These are phyloP conservation scores for Angomonas desouzai DNA, from an alignment of 208 protist species.

Conservation along the genomic window DNA sequence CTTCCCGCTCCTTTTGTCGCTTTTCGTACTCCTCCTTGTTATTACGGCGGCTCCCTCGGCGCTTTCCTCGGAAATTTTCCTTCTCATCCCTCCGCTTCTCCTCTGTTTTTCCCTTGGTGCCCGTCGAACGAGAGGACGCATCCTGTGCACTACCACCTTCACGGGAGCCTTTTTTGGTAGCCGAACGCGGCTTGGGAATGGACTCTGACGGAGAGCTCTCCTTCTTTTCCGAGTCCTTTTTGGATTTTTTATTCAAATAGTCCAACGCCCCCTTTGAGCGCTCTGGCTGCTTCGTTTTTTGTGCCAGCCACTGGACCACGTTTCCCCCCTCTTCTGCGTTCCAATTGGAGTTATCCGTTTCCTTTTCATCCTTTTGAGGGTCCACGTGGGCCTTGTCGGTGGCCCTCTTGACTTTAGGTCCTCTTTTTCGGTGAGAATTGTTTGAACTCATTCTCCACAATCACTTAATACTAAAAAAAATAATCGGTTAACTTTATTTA, in stretches of 20 bases:
- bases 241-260: slow-evolving; percentile 58
- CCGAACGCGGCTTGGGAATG: background rate
- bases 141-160: slow-evolving; percentile 12
- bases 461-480: background rate
- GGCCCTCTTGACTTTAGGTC: slow-evolving; percentile 9
- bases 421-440: background rate
- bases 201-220: background rate
- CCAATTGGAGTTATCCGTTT: slow-evolving; percentile 7
- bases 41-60: slow-evolving; percentile 6
- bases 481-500: background rate
- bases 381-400: slow-evolving; percentile 8
- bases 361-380: background rate
- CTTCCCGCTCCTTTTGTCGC: slow-evolving; percentile 26
- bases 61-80: background rate
- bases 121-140: background rate
- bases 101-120: background rate
- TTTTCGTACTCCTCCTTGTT: slow-evolving; percentile 34
- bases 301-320: slow-evolving; percentile 61
- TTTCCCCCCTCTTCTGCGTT: slow-evolving; percentile 30
- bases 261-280: slow-evolving; percentile 58
- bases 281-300: slow-evolving; percentile 34
- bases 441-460: background rate
- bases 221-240: slow-evolving; percentile 12
- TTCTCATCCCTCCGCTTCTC: background rate
- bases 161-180: background rate